These are phyloP conservation scores for Backusella tuberculispora DNA, from an alignment of 192 early-diverging fungal genomes.

Conservation along the genomic window DNA sequence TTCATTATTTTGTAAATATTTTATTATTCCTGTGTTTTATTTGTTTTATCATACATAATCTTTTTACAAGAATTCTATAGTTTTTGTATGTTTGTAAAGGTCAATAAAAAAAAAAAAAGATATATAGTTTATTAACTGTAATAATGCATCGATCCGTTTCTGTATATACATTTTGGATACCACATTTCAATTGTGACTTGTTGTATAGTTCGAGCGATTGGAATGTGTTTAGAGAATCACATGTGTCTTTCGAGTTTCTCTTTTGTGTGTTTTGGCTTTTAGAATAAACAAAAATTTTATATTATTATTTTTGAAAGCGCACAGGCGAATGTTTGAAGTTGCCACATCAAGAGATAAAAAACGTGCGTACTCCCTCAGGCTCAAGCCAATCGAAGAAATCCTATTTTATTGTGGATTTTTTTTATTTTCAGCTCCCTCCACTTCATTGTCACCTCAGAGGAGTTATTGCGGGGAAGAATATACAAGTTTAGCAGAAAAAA, in stretches of 20 bases:
- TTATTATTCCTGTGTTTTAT: not conserved
- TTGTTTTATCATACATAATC: not conserved
- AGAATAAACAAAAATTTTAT: not conserved
- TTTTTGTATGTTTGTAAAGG: slow-evolving; percentile 9
- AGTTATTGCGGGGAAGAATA: slow-evolving; percentile 14
- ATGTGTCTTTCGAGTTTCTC: not conserved
- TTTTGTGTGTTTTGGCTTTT: not conserved
- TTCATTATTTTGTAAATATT: slow-evolving; percentile 8
- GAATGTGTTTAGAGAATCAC: not conserved
- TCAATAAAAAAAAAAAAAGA: not conserved
- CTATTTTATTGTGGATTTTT: slow-evolving; percentile 6
- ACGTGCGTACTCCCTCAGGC: slow-evolving; percentile 6
- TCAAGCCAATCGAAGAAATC: not conserved
- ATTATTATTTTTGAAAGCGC: not conserved
- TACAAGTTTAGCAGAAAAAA: not conserved
- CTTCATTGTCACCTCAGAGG: slow-evolving; percentile 1
- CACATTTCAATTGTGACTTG: slow-evolving; percentile 1
- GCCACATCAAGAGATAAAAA: slow-evolving; percentile 12
- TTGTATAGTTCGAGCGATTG: not conserved
- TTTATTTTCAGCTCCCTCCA: not conserved
- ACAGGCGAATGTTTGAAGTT: slow-evolving; percentile 16
- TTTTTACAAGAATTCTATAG: not conserved
- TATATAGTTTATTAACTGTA: not conserved
- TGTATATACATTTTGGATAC: too few species aligned
- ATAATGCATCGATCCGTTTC: not conserved